phyloP scores from a whole-genome alignment of 148 eudicot species.

The Agrostemma githago region DNA sequence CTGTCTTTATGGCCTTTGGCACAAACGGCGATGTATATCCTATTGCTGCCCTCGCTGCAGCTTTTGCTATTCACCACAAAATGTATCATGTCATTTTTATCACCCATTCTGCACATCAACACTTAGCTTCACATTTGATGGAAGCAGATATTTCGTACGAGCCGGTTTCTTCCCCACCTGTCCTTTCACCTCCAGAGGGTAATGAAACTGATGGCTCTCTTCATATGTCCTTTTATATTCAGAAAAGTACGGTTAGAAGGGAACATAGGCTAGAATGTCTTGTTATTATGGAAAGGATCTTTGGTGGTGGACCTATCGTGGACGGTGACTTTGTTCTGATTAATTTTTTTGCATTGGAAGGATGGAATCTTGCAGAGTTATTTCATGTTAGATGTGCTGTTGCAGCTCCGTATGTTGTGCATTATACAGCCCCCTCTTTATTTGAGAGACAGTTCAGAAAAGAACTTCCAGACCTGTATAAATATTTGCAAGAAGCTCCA shows the following conservation, averaged over 20 bases:
- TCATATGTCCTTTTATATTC: conserved; percentile 35
- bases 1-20: conserved; percentile 94
- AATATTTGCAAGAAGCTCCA: conserved; percentile 72
- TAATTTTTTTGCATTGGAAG: conserved; percentile 95
- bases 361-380: conserved; percentile 93
- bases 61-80: conserved; percentile 63
- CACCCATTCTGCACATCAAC: conserved; percentile 85
- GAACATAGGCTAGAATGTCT: conserved; percentile 67
- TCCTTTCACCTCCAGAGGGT: conserved; percentile 52
- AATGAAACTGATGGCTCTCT: conserved; percentile 36
- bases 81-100: conserved; percentile 60
- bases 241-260: conserved; percentile 47
- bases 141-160: conserved; percentile 40
- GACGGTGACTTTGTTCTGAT: conserved; percentile 69
- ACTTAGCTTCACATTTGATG: conserved; percentile 44
- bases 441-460: conserved; percentile 65
- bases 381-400: conserved; percentile 68
- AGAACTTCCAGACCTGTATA: conserved; percentile 65
- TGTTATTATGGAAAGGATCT: conserved; percentile 50
- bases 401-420: conserved; percentile 89
- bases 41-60: conserved; percentile 78
- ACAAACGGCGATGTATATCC: conserved; percentile 93
- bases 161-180: conserved; percentile 73
- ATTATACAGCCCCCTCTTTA: conserved; percentile 82
- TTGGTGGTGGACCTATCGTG: conserved; percentile 48